Evolutionary conservation across 805 yeast genomes (phyloP), one percentile per base, ranked within the genome.

Genomic region (Candida easanensis): DNA sequence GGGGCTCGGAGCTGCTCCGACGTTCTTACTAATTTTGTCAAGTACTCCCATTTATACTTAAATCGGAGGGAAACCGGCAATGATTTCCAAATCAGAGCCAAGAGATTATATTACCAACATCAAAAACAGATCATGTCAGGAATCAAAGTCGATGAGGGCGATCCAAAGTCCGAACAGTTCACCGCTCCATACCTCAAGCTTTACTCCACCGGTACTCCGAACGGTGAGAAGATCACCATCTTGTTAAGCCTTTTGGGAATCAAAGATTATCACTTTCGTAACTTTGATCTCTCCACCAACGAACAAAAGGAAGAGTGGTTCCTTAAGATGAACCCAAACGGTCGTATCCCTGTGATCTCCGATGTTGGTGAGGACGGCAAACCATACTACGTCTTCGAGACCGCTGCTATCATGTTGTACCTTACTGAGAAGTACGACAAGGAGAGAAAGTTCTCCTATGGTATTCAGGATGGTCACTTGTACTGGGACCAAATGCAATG

Each of bases 401-500:
- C 80, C 27, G 86, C 76, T 23, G 84, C 87, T 2, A 80, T 82
- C 49, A 57, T 82, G 60, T 62, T 68, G 45, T 82, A 79, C 57
- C 58, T 82, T 28, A 77, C 76, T 41, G 84, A 79, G 49, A 77
- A 71, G 48, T 82, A 75, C 57, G 88, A 82, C 56, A 71, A 61
- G 40, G 78, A 77, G 10, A 58, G 70, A 46, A 75, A 76, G 58
- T 61, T 63, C 46, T 61, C 62, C 36, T 65, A 59, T 44, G 48
- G 53, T 14, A 48, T 54, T 4, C 22, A 34, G 4, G 69, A 66
- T 3, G 60, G 78, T 21, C 57, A 54, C 5, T 53, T 61, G 34
- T 81, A 80, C 59, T 82, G 76, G 60, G 71, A 69, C 49, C 72
- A 74, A 56, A 54, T 73, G 50, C 79, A 77, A 49, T 71, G 82